Conservation (phyloP, 169 alveolate genomes). For the Babesia sp. region DNA sequence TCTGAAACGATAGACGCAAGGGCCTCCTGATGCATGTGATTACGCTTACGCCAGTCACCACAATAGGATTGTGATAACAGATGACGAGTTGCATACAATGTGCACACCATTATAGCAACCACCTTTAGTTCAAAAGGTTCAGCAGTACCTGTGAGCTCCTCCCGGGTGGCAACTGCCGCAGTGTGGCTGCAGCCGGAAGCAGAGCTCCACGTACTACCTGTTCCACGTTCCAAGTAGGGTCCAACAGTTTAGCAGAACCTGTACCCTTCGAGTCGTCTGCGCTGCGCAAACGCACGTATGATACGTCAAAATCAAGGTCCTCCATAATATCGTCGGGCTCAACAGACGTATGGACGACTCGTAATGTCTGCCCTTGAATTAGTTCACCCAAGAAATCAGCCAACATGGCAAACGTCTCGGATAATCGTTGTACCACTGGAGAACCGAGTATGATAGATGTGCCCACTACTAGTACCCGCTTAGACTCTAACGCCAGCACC, state of each 20-base stretch:
- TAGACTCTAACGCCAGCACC: constrained; percentile 50
- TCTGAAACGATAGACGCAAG: too few species aligned
- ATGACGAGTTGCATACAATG: too few species aligned
- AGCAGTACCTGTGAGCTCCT: constrained; percentile 17
- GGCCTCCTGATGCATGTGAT: too few species aligned
- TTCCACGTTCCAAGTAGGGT: constrained; percentile 40
- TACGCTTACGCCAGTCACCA: too few species aligned
- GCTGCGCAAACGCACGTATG: constrained; percentile 55
- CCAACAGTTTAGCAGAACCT: constrained; percentile 42
- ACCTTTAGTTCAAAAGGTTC: constrained; percentile 19
- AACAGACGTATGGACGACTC: constrained; percentile 33
- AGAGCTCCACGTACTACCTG: constrained; percentile 32
- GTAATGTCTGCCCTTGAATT: constrained; percentile 45
- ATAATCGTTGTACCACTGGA: constrained; percentile 28
- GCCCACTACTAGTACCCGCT: constrained; percentile 61
- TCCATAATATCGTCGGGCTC: constrained; percentile 18
- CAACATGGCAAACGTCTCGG: constrained; percentile 35
- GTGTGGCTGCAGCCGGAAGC: constrained; percentile 17
- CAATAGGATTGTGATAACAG: too few species aligned
- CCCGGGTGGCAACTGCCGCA: constrained; percentile 21
- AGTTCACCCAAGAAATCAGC: constrained; percentile 49
- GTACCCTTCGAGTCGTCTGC: constrained; percentile 19
- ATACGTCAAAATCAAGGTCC: constrained; percentile 58
- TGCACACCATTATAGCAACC: too few species aligned
- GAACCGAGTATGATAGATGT: constrained; percentile 33